phyloP scores from a whole-genome alignment of 2,329 filamentous ascomycete genomes.

The Colletotrichum spaethianum region DNA sequence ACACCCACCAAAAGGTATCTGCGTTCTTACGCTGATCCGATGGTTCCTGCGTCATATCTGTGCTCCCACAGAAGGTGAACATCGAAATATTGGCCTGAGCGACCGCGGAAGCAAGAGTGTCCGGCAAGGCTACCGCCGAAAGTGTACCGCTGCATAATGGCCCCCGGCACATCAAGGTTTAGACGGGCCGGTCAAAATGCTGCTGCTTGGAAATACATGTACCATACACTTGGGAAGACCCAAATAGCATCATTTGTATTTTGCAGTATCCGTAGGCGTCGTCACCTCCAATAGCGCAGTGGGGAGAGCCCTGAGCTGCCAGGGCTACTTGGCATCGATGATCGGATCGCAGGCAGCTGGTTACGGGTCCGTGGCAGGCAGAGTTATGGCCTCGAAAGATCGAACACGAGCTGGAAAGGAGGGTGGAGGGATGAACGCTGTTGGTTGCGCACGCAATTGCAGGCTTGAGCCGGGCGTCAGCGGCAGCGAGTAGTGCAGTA shows the following conservation, averaged over 20 bases:
- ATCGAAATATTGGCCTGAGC: not conserved
- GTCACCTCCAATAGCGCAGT: constrained; percentile 26
- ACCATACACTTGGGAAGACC: not conserved
- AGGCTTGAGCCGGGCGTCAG: constrained; percentile 26
- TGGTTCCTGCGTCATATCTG: constrained; percentile 10
- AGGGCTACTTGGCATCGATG: constrained; percentile 15
- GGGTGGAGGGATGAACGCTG: constrained; percentile 38
- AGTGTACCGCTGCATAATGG: not conserved
- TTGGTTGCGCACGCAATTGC: constrained; percentile 35
- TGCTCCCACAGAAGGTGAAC: constrained; percentile 10
- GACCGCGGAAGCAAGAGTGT: not conserved
- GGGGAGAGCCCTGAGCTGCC: constrained; percentile 31
- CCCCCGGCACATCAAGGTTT: constrained; percentile 5
- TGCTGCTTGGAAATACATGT: not conserved
- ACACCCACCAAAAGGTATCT: constrained; percentile 9
- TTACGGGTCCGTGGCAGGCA: constrained; percentile 29
- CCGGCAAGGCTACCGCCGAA: not conserved
- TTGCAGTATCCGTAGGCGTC: constrained; percentile 7
- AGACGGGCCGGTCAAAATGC: not conserved
- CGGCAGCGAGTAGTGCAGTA: constrained; percentile 8
- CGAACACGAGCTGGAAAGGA: constrained; percentile 41
- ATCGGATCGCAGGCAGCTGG: constrained; percentile 21
- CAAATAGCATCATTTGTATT: not conserved
- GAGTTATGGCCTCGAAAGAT: constrained; percentile 29
- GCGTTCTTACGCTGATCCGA: not conserved